These are phyloP conservation scores for Aspergillus fumigatus DNA, from an alignment of 2,329 filamentous ascomycete species.

Conservation along the genomic window DNA sequence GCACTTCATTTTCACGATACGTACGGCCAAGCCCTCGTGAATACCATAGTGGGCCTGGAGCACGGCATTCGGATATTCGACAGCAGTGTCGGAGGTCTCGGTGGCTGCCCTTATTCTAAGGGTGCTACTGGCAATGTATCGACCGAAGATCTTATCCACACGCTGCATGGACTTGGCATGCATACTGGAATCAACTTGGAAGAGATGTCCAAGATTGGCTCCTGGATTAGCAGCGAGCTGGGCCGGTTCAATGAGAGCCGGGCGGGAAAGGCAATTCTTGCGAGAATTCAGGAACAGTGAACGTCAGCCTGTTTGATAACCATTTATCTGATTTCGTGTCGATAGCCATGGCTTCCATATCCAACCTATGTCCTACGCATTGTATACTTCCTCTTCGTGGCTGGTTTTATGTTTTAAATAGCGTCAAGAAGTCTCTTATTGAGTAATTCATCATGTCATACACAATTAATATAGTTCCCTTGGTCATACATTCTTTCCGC, in stretches of 20 bases:
- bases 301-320: not conserved
- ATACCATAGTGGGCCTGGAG: conserved; percentile 58
- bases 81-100: conserved; percentile 59
- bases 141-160: conserved; percentile 60
- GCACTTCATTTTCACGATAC: conserved; percentile 65
- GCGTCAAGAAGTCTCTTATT: not conserved
- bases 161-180: conserved; percentile 56
- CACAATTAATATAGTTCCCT: not conserved
- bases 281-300: conserved; percentile 27
- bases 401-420: not conserved
- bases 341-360: not conserved
- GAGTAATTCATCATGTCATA: not conserved
- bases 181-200: conserved; percentile 56
- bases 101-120: conserved; percentile 61
- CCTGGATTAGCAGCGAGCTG: conserved; percentile 53
- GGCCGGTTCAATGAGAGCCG: conserved; percentile 50
- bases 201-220: conserved; percentile 52
- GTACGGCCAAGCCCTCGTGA: conserved; percentile 61
- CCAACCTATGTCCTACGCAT: too few relatives aligned
- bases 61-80: conserved; percentile 62
- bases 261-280: conserved; percentile 50
- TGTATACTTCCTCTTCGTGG: too few relatives aligned
- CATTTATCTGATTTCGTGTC: not conserved
- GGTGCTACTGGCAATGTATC: conserved; percentile 63
- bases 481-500: not conserved